These are phyloP conservation scores for Amanita exitialis DNA, from an alignment of 768 basidiomycete genomes.

Conservation along the genomic window DNA sequence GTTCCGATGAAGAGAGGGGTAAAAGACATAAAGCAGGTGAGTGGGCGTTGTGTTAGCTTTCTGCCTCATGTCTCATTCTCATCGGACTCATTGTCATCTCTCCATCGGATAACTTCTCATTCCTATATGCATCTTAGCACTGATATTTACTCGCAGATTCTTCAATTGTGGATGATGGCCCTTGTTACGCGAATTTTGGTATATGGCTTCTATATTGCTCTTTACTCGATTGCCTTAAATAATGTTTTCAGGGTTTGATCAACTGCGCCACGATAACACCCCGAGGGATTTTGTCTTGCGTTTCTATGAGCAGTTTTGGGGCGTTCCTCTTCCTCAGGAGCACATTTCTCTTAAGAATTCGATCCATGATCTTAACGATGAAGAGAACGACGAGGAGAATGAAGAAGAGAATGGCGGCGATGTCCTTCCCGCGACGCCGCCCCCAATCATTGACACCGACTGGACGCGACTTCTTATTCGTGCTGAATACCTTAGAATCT, in stretches of 20 bases:
- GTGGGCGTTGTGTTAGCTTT: background rate
- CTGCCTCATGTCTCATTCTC: background rate
- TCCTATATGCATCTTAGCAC: slow-evolving; percentile 1
- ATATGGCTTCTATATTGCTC: slow-evolving; percentile 1
- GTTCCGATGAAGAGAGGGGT: background rate
- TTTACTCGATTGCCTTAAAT: background rate
- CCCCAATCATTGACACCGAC: slow-evolving; percentile 4
- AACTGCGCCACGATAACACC: background rate
- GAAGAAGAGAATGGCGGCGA: background rate
- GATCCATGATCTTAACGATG: background rate
- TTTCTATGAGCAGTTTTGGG: slow-evolving; percentile 1
- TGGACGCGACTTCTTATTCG: slow-evolving; percentile 3
- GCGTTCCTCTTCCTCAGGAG: background rate
- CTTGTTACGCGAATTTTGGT: slow-evolving; percentile 1
- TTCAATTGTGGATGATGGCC: slow-evolving; percentile 2
- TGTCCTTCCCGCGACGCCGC: background rate
- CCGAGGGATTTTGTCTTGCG: background rate
- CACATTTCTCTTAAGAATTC: background rate
- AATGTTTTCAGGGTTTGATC: background rate
- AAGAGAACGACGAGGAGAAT: slow-evolving; percentile 1
- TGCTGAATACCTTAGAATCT: slow-evolving; percentile 9
- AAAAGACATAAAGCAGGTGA: background rate
- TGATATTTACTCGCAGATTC: background rate
- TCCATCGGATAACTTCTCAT: background rate
- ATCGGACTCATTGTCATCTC: background rate